phyloP scores from a whole-genome alignment of 176 grass and related monocot species.

The Oryza glumipatula region DNA sequence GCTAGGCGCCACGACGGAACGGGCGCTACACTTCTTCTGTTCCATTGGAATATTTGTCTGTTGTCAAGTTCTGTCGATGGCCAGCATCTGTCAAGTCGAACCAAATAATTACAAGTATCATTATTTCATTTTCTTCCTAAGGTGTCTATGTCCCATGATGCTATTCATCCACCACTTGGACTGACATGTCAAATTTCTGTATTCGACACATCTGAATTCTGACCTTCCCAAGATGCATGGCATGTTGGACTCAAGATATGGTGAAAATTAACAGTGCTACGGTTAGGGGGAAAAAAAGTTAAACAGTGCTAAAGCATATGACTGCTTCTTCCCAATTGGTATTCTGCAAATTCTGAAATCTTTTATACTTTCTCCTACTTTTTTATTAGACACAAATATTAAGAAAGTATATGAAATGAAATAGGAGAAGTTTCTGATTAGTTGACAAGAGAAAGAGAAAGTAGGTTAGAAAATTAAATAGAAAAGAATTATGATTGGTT shows the following conservation, averaged over 20 bases:
- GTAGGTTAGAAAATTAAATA: too few relatives aligned
- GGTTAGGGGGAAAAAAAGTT: too few relatives aligned
- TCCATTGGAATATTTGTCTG: background rate
- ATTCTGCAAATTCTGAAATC: background rate
- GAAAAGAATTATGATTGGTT: too few relatives aligned
- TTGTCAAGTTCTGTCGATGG: background rate
- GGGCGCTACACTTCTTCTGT: background rate
- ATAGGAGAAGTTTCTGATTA: too few relatives aligned
- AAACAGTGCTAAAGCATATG: conserved; percentile 6
- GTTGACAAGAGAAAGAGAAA: too few relatives aligned
- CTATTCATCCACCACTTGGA: background rate
- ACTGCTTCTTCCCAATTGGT: background rate
- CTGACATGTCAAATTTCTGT: background rate
- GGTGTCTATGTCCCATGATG: background rate
- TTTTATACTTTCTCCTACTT: background rate
- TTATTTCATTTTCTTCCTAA: background rate
- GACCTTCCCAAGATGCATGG: background rate
- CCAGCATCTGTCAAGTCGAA: conserved; percentile 27
- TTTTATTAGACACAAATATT: too few relatives aligned
- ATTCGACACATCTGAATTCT: background rate
- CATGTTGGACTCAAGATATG: background rate
- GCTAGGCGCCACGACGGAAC: too few relatives aligned
- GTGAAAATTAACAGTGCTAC: background rate
- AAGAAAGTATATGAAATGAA: too few relatives aligned
- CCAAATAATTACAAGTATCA: background rate